Conservation (phyloP, 805 yeast species). For the Saccharomycopsis fibuligera region DNA sequence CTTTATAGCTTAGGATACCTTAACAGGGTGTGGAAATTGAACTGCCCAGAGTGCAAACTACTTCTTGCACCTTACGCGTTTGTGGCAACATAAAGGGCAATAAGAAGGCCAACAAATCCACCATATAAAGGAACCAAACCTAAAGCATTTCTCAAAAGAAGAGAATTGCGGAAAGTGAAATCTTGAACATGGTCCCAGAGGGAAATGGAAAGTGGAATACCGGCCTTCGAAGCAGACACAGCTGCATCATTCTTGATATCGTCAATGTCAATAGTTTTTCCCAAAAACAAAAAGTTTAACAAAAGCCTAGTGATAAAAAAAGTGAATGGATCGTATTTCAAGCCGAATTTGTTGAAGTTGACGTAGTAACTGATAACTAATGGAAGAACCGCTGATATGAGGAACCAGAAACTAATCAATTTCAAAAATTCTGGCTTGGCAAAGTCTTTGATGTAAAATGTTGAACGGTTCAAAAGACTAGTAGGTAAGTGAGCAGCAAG, state of each 20-base stretch:
- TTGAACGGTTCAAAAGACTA: constrained; percentile 18
- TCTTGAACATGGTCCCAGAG: constrained; percentile 16
- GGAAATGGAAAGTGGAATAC: constrained; percentile 10
- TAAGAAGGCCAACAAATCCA: constrained; percentile 27
- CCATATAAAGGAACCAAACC: constrained; percentile 31
- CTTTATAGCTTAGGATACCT: too few relatives aligned
- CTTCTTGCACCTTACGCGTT: constrained; percentile 18
- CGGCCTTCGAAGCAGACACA: constrained; percentile 27
- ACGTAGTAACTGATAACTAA: constrained; percentile 26
- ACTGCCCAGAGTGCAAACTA: too few relatives aligned
- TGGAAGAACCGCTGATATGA: constrained; percentile 22
- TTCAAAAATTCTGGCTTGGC: constrained; percentile 23
- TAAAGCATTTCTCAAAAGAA: constrained; percentile 27
- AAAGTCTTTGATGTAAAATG: constrained; percentile 23
- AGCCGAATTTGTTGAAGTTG: constrained; percentile 24
- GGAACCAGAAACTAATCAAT: constrained; percentile 25
- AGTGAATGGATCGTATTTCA: constrained; percentile 44
- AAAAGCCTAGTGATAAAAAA: constrained; percentile 44
- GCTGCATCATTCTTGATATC: constrained; percentile 27
- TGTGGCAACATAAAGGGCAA: constrained; percentile 34
- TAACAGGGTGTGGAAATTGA: too few relatives aligned
- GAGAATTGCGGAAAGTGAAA: constrained; percentile 22
- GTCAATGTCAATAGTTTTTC: constrained; percentile 25
- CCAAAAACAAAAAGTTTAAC: constrained; percentile 33
- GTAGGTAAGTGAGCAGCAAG: constrained; percentile 21